Conservation (phyloP, 2,329 filamentous ascomycete genomes). For the Colletotrichum melonis region DNA sequence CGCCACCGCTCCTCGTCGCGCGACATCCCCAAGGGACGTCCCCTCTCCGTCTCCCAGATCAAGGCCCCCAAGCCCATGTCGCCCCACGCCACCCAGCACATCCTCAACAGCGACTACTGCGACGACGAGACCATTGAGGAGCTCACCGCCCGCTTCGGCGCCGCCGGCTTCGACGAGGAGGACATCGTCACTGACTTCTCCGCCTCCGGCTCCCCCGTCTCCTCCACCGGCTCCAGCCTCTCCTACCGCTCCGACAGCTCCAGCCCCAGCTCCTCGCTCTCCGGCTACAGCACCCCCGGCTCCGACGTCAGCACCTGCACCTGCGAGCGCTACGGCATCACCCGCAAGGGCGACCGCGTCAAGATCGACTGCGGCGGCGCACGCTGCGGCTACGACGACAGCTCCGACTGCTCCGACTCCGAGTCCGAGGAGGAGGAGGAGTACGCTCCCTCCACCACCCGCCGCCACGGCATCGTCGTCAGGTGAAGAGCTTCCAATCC, state of each 20-base stretch:
- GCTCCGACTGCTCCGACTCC: slow-evolving; percentile 71
- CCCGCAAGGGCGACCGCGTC: slow-evolving; percentile 90
- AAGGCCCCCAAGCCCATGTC: slow-evolving; percentile 89
- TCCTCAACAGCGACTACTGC: slow-evolving; percentile 85
- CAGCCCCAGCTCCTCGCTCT: slow-evolving; percentile 77
- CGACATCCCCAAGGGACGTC: slow-evolving; percentile 88
- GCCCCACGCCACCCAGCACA: slow-evolving; percentile 87
- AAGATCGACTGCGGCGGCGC: slow-evolving; percentile 95
- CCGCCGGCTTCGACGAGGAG: slow-evolving; percentile 68
- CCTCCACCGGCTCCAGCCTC: slow-evolving; percentile 76
- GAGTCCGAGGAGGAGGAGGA: slow-evolving; percentile 68
- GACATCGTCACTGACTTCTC: slow-evolving; percentile 67
- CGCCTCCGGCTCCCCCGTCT: slow-evolving; percentile 69
- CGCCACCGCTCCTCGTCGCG: slow-evolving; percentile 61
- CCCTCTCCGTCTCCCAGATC: slow-evolving; percentile 89
- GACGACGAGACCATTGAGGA: slow-evolving; percentile 80
- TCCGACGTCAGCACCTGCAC: slow-evolving; percentile 85
- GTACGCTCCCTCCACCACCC: slow-evolving; percentile 60
- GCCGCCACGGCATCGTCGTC: slow-evolving; percentile 74
- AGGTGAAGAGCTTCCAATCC: slow-evolving; percentile 40
- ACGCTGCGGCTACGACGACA: slow-evolving; percentile 86
- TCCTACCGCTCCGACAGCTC: slow-evolving; percentile 80
- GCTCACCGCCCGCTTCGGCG: slow-evolving; percentile 79
- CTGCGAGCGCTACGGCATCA: slow-evolving; percentile 97
- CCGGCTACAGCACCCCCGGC: slow-evolving; percentile 82